Percentiles rank a stretch among this genome's conserved stretches.
These are phyloP conservation scores for Aureobasidium sp. DNA, from an alignment of 2,329 filamentous ascomycete species.

Conservation along the genomic window DNA sequence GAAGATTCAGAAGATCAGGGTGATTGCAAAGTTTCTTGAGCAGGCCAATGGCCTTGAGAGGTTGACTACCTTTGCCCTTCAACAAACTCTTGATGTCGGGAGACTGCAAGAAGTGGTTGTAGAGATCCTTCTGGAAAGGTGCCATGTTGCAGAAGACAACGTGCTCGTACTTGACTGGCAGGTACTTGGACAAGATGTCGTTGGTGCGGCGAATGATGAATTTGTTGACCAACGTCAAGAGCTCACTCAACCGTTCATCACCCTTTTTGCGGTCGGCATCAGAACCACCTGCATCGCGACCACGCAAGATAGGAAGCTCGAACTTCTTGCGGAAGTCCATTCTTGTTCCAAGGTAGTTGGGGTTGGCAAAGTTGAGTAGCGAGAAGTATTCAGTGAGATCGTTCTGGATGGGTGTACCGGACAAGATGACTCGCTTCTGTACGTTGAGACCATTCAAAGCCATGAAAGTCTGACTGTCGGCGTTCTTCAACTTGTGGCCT, in stretches of 20 bases:
- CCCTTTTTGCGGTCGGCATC: constrained; percentile 76
- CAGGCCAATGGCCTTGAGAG: constrained; percentile 90
- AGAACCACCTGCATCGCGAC: constrained; percentile 81
- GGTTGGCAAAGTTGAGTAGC: constrained; percentile 92
- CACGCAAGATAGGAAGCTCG: constrained; percentile 84
- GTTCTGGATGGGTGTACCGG: constrained; percentile 95
- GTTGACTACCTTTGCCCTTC: constrained; percentile 88
- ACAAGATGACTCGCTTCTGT: constrained; percentile 83
- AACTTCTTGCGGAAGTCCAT: constrained; percentile 90
- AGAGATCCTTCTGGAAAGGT: constrained; percentile 84
- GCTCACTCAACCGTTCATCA: constrained; percentile 71
- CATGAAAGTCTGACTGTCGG: constrained; percentile 89
- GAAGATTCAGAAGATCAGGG: constrained; percentile 79
- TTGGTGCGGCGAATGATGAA: constrained; percentile 98
- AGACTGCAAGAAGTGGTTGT: constrained; percentile 95
- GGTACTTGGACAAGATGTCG: constrained; percentile 94
- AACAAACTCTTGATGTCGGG: constrained; percentile 89
- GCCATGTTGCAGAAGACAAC: constrained; percentile 96
- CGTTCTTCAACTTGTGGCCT: constrained; percentile 93
- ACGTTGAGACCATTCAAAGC: constrained; percentile 88
- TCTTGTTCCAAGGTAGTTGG: constrained; percentile 78
- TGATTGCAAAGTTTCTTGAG: constrained; percentile 99
- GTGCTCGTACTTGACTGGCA: constrained; percentile 98
- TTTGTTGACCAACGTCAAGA: constrained; percentile 84
- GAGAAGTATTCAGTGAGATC: constrained; percentile 98